Conservation (phyloP, 768 basidiomycete species). For the Sarcodon sp. region DNA sequence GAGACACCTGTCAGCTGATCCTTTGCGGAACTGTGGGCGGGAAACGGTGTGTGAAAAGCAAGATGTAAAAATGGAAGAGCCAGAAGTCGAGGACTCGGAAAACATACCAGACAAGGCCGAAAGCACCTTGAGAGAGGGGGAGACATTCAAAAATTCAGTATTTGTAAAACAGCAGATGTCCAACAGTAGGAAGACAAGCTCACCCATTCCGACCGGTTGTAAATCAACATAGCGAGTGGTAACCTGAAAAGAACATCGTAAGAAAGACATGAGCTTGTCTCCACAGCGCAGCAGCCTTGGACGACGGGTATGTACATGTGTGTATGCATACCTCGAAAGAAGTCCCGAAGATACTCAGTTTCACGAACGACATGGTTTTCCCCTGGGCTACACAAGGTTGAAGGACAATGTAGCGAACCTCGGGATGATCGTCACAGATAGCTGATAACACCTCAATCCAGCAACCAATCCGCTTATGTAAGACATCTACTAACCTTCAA, state of each 20-base stretch:
- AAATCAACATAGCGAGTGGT: constrained; percentile 99
- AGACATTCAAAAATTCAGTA: neutral
- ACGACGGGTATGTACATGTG: constrained; percentile 4
- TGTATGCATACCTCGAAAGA: constrained; percentile 70
- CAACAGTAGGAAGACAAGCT: constrained; percentile 15
- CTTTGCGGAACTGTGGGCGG: constrained; percentile 63
- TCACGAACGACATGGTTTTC: constrained; percentile 77
- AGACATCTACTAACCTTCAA: no score
- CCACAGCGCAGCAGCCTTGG: neutral
- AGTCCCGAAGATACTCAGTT: constrained; percentile 97
- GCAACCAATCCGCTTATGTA: no score
- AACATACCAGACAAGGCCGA: constrained; percentile 91
- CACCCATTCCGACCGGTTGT: constrained; percentile 98
- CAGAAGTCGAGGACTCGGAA: neutral
- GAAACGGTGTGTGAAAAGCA: neutral
- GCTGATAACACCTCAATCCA: no score
- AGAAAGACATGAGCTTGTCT: neutral
- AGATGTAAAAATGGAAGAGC: constrained; percentile 1
- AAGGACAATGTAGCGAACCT: neutral
- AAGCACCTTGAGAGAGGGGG: constrained; percentile 50
- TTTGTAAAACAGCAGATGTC: neutral
- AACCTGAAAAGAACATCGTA: constrained; percentile 43
- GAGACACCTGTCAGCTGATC: constrained; percentile 89
- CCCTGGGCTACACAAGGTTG: neutral
- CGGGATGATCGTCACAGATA: no score